Base-by-base conservation (phyloP, 2,329 filamentous ascomycete species). In the Polychaeton citri region DNA sequence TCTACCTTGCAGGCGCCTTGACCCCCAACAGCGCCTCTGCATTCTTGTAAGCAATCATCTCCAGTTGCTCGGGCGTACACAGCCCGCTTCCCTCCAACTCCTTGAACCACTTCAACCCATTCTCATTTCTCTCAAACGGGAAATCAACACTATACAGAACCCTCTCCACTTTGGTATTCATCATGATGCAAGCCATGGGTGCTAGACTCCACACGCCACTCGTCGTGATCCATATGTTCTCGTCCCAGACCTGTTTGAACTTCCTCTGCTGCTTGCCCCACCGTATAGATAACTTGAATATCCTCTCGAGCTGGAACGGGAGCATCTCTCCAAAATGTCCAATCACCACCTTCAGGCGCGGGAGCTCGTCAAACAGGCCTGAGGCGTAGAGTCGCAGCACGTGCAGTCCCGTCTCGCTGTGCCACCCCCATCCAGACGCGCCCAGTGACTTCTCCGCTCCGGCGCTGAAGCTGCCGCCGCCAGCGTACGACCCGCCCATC, bases 151-250 rank as follows among this genome's bases (percentile, higher is more conserved):
- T 71, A 44, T 67, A 74, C 48, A 74, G 39, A 2, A 75, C 60
- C n/a, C 57, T 59, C n/a, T 71, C 67, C 9, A 59, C 53, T 30
- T 33, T 38, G 21, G 38, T 43, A 17, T 42, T 43, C 35, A 43
- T 43, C 36, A 60, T 41, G 37, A 61, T 40, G 42, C 51, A 57
- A 26, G 56, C 56, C 50, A 74, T 43, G 0, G 70, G 64, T 16
- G 62, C 57, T 17, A 73, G 36, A 19, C 59, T 61, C 51, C 66
- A 74, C 42, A 68, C 63, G 1, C 70, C 71, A 42, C 63, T 67
- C 2, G 71, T 74, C 4, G 72, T 75, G 18, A 75, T 48, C 69
- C 70, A 74, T 5, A 74, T 52, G 39, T 74, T 75, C 41, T 62
- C 38, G 3, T 54, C 57, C 56, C 54, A 62, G 10, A 53, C 48